Base-by-base conservation (phyloP, 768 basidiomycete species). In the Cystobasidiopsis lactophilus region DNA sequence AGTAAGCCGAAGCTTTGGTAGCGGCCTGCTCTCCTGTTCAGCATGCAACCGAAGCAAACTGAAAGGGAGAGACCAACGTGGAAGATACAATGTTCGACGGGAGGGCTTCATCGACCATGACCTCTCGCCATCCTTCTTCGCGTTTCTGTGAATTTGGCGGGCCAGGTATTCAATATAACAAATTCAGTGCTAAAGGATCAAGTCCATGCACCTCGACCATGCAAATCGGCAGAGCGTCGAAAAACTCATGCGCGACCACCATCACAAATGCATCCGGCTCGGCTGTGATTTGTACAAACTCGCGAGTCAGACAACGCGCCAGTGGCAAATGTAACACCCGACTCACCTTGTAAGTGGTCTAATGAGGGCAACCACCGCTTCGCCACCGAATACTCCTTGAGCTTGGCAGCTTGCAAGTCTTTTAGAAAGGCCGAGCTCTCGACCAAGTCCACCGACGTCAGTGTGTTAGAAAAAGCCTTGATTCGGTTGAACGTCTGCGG, bases 201-300 rank as follows among this genome's bases (percentile, higher is more conserved):
- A 23, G 14, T 31, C 2, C 16, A 63, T 71, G 11, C 58, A 85
- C 88, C 71, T 91, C 78, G 35, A 96, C 69, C 35, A 88, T 70
- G 65, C 93, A 84, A 44, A 95, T 78, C 0, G 93, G 91, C 40
- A 98, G 71, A 0, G 89, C 89, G 64, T 96, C 93, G 57, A 98
- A 96, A 68, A 96, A 91, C 63, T 96, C 93, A 66, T 98, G 89
- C 0, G 93, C 93, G 16, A 95, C 69, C 23, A 93, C 65, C 71
- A 93, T 77, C 0, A 86, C 88, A 65, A 78, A 95, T 38, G 63
- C 66, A 50, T 69, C 66, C 10, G 51, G 46, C 44, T 60, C 64
- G 60, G 48, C 50, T 50, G 31, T 47, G n/a, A 24, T 19, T 7
- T 19, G n/a, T 19, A 24, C 19, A 19, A 19, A 43, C 29, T 30